Conservation (phyloP, 768 basidiomycete species). For the Ramaria sp. region DNA sequence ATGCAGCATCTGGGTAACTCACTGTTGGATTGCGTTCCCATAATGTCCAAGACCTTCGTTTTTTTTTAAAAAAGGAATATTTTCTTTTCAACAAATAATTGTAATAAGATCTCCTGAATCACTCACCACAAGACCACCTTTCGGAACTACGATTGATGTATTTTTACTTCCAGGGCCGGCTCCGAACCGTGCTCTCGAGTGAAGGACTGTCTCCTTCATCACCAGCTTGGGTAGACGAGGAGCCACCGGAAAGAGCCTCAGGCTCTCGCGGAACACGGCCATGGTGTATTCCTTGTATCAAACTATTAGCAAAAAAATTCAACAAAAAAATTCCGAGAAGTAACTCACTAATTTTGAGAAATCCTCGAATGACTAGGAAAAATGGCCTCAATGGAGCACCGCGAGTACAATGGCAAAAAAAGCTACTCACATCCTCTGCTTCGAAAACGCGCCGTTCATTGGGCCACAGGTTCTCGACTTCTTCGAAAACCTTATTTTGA, state of each 20-base stretch:
- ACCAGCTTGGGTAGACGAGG: constrained; percentile 27
- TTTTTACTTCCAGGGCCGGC: constrained; percentile 16
- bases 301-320: too few species aligned
- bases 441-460: constrained; percentile 13
- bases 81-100: neutral
- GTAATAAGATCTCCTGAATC: neutral
- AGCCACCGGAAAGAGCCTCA: constrained; percentile 31
- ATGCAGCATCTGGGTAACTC: constrained; percentile 12
- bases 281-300: constrained; percentile 28
- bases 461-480: constrained; percentile 30
- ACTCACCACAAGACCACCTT: constrained; percentile 24
- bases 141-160: constrained; percentile 25
- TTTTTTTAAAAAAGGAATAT: neutral
- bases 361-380: constrained; percentile 28
- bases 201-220: constrained; percentile 25
- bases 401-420: neutral
- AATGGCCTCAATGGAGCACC: neutral
- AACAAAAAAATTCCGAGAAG: neutral
- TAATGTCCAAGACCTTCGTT: constrained; percentile 26
- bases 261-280: constrained; percentile 34
- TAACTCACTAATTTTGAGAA: constrained; percentile 26
- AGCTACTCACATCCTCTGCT: constrained; percentile 17
- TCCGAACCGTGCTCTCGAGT: constrained; percentile 6
- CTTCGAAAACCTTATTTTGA: constrained; percentile 35
- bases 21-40: constrained; percentile 37